Evolutionary conservation across 108 stramenopile genomes (phyloP).

Genomic region (Schizochytrium sp.): DNA sequence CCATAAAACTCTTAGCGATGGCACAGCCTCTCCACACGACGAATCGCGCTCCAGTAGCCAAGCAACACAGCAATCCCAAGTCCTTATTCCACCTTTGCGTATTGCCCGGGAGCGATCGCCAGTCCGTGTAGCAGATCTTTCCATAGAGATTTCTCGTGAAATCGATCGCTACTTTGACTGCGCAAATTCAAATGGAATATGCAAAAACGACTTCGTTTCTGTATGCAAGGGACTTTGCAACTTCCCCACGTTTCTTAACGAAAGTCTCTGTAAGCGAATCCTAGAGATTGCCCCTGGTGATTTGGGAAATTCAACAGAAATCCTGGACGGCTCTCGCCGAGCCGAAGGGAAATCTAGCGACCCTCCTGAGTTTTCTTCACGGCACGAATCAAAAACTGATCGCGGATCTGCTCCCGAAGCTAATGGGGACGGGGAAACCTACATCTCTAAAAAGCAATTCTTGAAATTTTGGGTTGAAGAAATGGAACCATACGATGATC

Average conservation of each 20-base stretch:
- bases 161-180: constrained; percentile 41
- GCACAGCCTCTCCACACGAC: too few relatives aligned
- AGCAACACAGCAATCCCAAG: too few relatives aligned
- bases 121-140: neutral
- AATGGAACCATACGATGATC: constrained; percentile 75
- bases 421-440: neutral
- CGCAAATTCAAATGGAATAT: neutral
- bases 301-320: neutral
- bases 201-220: constrained; percentile 36
- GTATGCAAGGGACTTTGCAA: constrained; percentile 46
- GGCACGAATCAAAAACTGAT: too few relatives aligned
- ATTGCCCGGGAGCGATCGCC: neutral
- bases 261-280: constrained; percentile 46
- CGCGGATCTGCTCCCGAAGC: neutral
- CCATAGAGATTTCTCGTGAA: neutral
- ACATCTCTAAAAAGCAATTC: constrained; percentile 60
- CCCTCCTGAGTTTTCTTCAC: too few relatives aligned
- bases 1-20: too few relatives aligned
- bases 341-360: neutral
- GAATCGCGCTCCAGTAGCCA: too few relatives aligned
- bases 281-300: neutral
- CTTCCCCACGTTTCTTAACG: constrained; percentile 43
- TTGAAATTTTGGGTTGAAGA: constrained; percentile 71
- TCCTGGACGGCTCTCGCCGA: neutral
- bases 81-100: neutral